Percentiles rank a stretch among this genome's conserved stretches.
phyloP scores from a whole-genome alignment of 306 rosid species.

The Fagus crenata region DNA sequence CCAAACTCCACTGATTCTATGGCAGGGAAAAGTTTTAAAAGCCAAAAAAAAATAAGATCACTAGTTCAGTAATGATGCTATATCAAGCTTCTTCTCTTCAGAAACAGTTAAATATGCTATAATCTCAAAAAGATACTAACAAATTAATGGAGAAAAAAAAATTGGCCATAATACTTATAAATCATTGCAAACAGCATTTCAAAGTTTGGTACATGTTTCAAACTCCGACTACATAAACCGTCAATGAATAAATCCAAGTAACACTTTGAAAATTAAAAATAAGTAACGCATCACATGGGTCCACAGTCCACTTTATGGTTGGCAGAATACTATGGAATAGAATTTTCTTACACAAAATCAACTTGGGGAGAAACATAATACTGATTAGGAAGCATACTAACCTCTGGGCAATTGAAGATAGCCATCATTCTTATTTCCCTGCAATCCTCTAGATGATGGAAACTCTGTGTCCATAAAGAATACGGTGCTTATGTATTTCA shows the following conservation, averaged over 20 bases:
- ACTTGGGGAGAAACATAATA: neutral
- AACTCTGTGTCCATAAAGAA: slow-evolving; percentile 50
- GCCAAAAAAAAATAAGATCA: neutral
- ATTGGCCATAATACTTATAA: neutral
- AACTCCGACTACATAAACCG: neutral
- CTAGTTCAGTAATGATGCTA: neutral
- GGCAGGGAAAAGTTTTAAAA: neutral
- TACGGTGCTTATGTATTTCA: slow-evolving; percentile 17
- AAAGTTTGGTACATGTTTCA: neutral
- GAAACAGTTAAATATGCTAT: neutral
- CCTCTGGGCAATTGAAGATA: slow-evolving; percentile 68
- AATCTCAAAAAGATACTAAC: neutral
- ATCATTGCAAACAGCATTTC: neutral
- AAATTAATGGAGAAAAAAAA: neutral
- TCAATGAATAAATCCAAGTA: neutral
- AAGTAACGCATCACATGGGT: neutral
- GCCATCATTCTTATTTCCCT: slow-evolving; percentile 41
- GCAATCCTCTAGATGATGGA: slow-evolving; percentile 50
- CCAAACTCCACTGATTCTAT: slow-evolving; percentile 1
- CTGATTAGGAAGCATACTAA: slow-evolving; percentile 30
- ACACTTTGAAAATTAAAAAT: neutral
- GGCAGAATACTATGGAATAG: neutral
- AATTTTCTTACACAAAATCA: neutral
- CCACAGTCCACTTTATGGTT: neutral
- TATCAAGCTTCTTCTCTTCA: neutral